Evolutionary conservation across 179 eudicot species (phyloP).

Genomic region (Carnegiea gigantea): DNA sequence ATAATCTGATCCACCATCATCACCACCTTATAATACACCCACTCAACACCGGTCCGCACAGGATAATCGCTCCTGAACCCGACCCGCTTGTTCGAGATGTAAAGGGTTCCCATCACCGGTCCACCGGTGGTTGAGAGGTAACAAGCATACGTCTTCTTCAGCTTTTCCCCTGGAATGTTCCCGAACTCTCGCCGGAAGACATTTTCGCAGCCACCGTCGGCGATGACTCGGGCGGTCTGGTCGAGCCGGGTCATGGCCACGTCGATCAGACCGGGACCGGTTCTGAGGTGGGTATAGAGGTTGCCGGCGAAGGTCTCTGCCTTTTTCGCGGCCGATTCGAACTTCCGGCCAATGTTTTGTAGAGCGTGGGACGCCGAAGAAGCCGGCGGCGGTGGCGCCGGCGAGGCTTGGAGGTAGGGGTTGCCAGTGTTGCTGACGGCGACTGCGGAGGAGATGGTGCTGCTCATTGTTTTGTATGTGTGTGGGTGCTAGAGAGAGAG

Average conservation of each 20-base stretch:
- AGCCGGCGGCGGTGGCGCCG: slow-evolving; percentile 26
- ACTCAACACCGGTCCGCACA: slow-evolving; percentile 28
- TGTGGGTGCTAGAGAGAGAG: not conserved
- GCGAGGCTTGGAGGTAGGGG: slow-evolving; percentile 32
- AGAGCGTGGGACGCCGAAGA: slow-evolving; percentile 14
- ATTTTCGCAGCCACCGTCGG: slow-evolving; percentile 36
- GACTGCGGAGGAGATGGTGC: slow-evolving; percentile 9
- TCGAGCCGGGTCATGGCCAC: slow-evolving; percentile 35
- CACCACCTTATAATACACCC: slow-evolving; percentile 42
- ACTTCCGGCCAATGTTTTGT: slow-evolving; percentile 21
- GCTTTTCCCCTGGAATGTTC: slow-evolving; percentile 24
- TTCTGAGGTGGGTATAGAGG: slow-evolving; percentile 38
- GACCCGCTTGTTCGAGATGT: slow-evolving; percentile 33
- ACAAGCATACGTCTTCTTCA: slow-evolving; percentile 30
- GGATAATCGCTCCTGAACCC: slow-evolving; percentile 43
- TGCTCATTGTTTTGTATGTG: not conserved
- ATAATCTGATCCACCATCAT: slow-evolving; percentile 28
- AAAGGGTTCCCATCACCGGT: slow-evolving; percentile 44
- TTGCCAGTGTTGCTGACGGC: slow-evolving; percentile 15
- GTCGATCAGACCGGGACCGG: slow-evolving; percentile 34
- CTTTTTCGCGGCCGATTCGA: slow-evolving; percentile 30
- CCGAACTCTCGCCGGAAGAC: slow-evolving; percentile 35
- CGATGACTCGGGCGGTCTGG: slow-evolving; percentile 32
- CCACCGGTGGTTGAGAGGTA: slow-evolving; percentile 35
- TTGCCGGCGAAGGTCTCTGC: slow-evolving; percentile 31